Conservation (phyloP, 176 grass and related monocot genomes). For the Carex pumila region DNA sequence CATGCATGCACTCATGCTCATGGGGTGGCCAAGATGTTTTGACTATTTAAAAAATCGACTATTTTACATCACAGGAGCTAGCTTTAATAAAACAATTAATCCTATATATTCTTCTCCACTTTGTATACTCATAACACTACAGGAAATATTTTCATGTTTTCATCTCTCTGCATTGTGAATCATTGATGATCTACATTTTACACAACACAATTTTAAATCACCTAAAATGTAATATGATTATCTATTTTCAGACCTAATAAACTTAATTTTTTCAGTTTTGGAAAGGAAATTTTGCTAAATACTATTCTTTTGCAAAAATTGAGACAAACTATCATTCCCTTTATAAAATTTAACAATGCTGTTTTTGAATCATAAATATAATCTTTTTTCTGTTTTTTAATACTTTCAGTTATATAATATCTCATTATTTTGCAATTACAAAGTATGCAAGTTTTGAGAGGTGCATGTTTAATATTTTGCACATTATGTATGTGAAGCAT, state of each 20-base stretch:
- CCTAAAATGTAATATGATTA: no score
- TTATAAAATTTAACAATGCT: no score
- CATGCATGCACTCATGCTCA: conserved; percentile 18
- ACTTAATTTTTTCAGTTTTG: neutral
- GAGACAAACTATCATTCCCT: no score
- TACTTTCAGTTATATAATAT: no score
- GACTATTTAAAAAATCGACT: conserved; percentile 18
- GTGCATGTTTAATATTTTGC: no score
- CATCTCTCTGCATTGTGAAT: neutral
- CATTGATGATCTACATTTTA: neutral
- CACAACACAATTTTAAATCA: neutral
- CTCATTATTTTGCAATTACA: no score
- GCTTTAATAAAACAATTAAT: neutral
- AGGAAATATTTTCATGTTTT: neutral
- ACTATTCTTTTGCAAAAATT: no score
- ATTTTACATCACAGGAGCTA: neutral
- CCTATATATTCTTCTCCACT: conserved; percentile 4
- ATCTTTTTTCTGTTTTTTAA: no score
- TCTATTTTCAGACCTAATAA: neutral
- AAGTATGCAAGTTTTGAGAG: no score
- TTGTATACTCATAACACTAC: neutral
- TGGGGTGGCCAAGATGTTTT: conserved; percentile 21
- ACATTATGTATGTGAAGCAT: no score
- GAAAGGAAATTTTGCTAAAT: no score
- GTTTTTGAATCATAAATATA: no score